phyloP scores from a whole-genome alignment of 768 basidiomycete species.

The Tylopilus vinaceipallidus region DNA sequence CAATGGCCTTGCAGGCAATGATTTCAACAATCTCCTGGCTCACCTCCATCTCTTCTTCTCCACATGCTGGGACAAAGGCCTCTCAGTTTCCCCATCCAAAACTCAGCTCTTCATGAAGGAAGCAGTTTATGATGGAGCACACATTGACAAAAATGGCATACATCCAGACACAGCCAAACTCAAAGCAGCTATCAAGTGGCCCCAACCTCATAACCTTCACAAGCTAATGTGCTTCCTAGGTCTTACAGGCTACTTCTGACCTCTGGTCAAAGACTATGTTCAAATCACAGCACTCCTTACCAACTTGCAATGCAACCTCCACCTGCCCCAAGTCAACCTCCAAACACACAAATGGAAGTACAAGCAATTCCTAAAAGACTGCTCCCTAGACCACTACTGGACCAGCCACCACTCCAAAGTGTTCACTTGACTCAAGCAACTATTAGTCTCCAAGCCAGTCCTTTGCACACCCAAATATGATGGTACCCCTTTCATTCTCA shows the following conservation, averaged over 20 bases:
- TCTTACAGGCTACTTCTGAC: slow-evolving; percentile 5
- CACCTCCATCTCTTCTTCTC: background rate
- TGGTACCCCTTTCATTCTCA: slow-evolving; percentile 37
- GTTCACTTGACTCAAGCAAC: slow-evolving; percentile 31
- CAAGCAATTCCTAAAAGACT: background rate
- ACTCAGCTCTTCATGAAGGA: slow-evolving; percentile 8
- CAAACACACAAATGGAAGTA: background rate
- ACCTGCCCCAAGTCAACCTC: background rate
- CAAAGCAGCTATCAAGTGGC: slow-evolving; percentile 6
- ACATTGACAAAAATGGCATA: background rate
- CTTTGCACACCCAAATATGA: slow-evolving; percentile 27
- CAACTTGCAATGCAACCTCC: background rate
- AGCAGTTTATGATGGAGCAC: background rate
- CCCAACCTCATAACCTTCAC: background rate
- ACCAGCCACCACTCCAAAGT: slow-evolving; percentile 18
- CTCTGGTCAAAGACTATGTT: slow-evolving; percentile 10
- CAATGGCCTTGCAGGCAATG: background rate
- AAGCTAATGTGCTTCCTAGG: slow-evolving; percentile 5
- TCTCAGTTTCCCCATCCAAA: slow-evolving; percentile 12
- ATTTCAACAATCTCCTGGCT: background rate
- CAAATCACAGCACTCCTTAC: background rate
- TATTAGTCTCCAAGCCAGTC: slow-evolving; percentile 16
- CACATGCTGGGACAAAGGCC: background rate
- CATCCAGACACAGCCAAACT: slow-evolving; percentile 2
- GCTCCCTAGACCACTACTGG: slow-evolving; percentile 10